Evolutionary conservation across 2,329 filamentous ascomycete genomes (phyloP).

Genomic region (Colletotrichum australisinense): DNA sequence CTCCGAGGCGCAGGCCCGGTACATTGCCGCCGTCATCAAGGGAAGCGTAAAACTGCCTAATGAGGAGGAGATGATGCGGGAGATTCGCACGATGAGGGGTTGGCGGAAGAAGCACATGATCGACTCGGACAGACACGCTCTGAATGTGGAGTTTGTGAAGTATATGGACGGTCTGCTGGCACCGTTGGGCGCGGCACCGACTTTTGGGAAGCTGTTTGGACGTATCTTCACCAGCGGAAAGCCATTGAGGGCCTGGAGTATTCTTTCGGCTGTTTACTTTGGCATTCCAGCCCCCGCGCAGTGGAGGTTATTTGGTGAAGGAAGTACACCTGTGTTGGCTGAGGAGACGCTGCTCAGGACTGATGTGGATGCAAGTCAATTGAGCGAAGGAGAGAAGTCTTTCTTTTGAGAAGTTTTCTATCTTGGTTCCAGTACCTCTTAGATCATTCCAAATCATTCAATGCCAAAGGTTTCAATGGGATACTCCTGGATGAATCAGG

Average conservation of each 20-base stretch:
- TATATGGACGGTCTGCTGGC: slow-evolving; percentile 47
- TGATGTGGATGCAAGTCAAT: slow-evolving; percentile 36
- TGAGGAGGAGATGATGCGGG: slow-evolving; percentile 41
- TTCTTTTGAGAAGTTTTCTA: background rate
- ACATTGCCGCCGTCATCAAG: slow-evolving; percentile 44
- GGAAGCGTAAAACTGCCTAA: slow-evolving; percentile 41
- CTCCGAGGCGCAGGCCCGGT: slow-evolving; percentile 48
- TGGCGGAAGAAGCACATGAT: slow-evolving; percentile 44
- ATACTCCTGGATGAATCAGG: background rate
- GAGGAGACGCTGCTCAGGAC: slow-evolving; percentile 46
- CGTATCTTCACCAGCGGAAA: slow-evolving; percentile 40
- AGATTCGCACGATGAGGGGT: slow-evolving; percentile 41
- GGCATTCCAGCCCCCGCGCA: slow-evolving; percentile 48
- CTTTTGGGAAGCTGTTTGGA: slow-evolving; percentile 41
- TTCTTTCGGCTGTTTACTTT: slow-evolving; percentile 49
- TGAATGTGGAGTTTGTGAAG: slow-evolving; percentile 41
- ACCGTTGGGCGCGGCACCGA: slow-evolving; percentile 47
- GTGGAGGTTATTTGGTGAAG: slow-evolving; percentile 49
- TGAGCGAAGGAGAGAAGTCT: slow-evolving; percentile 42
- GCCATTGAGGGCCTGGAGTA: slow-evolving; percentile 41
- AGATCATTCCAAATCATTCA: background rate
- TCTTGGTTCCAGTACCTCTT: background rate
- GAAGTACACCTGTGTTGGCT: slow-evolving; percentile 43
- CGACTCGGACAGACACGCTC: slow-evolving; percentile 45
- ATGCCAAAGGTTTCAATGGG: background rate